phyloP scores from a whole-genome alignment of 805 yeast genomes.

The Candida ovalis region DNA sequence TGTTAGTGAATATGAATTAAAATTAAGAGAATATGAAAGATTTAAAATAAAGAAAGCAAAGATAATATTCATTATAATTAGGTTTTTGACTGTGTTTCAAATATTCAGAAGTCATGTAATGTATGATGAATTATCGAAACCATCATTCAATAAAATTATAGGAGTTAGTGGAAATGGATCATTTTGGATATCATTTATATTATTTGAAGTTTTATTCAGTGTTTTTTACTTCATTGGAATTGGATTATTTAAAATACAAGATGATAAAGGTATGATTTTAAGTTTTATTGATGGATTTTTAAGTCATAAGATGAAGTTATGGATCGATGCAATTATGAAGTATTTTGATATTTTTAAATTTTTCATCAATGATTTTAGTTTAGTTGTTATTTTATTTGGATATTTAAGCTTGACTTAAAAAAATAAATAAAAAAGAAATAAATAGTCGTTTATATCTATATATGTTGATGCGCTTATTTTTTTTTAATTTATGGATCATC shows the following conservation, averaged over 20 bases:
- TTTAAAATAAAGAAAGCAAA: slow-evolving; percentile 12
- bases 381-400: slow-evolving; percentile 27
- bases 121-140: slow-evolving; percentile 5
- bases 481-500: slow-evolving; percentile 39
- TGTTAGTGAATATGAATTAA: slow-evolving; percentile 1
- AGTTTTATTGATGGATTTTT: slow-evolving; percentile 20
- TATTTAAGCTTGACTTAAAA: neutral
- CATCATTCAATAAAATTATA: slow-evolving; percentile 11
- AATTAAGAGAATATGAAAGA: slow-evolving; percentile 12
- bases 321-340: slow-evolving; percentile 15
- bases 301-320: slow-evolving; percentile 14
- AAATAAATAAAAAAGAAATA: neutral
- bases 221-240: neutral
- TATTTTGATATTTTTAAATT: slow-evolving; percentile 24
- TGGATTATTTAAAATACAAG: neutral
- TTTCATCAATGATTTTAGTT: slow-evolving; percentile 24
- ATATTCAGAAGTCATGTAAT: slow-evolving; percentile 9
- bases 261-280: slow-evolving; percentile 4
- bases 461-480: neutral
- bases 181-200: slow-evolving; percentile 23
- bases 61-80: slow-evolving; percentile 12
- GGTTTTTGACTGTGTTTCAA: slow-evolving; percentile 13
- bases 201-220: slow-evolving; percentile 21
- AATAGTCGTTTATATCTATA: neutral
- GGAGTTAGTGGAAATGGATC: slow-evolving; percentile 1